Evolutionary conservation across 352 stramenopile genomes (phyloP).

Genomic region (Labyrinthula sp.): DNA sequence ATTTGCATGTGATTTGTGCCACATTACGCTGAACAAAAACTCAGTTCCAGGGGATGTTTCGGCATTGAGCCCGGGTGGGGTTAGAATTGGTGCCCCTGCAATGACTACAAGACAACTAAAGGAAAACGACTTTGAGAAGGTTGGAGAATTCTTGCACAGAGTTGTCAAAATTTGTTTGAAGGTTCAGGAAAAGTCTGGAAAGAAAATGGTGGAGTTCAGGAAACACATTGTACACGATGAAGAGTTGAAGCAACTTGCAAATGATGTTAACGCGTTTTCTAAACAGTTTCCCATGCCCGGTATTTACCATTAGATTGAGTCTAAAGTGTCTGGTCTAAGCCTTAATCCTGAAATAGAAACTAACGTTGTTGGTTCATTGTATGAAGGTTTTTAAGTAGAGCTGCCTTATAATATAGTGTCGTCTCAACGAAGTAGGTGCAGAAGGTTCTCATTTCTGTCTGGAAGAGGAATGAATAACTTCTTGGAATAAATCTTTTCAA

Average conservation of each 20-base stretch:
- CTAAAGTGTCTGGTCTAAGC: too few species aligned
- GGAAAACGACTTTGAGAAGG: constrained; percentile 79
- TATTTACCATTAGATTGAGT: constrained; percentile 51
- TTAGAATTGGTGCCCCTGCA: constrained; percentile 81
- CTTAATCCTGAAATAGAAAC: too few species aligned
- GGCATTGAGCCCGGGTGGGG: constrained; percentile 74
- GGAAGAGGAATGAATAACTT: too few species aligned
- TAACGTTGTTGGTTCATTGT: too few species aligned
- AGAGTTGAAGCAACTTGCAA: constrained; percentile 47
- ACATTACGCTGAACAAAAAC: constrained; percentile 79
- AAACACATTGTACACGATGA: constrained; percentile 35
- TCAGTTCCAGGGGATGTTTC: constrained; percentile 83
- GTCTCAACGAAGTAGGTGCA: too few species aligned
- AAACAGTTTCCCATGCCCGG: constrained; percentile 82
- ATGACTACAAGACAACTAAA: constrained; percentile 86
- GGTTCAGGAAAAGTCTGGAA: constrained; percentile 52
- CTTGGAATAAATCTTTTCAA: too few species aligned
- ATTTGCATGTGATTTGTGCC: constrained; percentile 23
- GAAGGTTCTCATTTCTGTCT: too few species aligned
- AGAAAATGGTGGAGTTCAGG: constrained; percentile 35
- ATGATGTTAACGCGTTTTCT: constrained; percentile 73
- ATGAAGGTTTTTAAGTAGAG: too few species aligned
- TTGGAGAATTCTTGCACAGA: constrained; percentile 80
- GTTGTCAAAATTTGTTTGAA: constrained; percentile 73
- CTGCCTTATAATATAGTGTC: too few species aligned